Conservation (phyloP, 148 eudicot genomes). For the Linanthus parryae region DNA sequence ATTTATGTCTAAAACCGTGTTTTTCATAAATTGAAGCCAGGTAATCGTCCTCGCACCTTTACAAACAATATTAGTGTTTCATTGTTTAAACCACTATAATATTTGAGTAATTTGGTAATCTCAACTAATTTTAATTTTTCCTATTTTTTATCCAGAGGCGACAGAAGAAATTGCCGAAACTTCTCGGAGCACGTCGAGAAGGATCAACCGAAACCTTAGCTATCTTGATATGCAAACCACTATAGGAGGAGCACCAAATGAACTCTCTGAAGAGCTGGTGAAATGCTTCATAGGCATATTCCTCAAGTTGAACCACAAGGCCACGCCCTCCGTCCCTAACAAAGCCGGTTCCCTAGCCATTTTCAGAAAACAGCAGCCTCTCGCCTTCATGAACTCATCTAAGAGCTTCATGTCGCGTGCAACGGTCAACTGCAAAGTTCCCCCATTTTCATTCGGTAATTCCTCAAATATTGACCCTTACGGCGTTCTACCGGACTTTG, state of each 20-base stretch:
- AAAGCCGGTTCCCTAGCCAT: constrained; percentile 28
- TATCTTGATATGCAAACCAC: constrained; percentile 24
- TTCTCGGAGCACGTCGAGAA: constrained; percentile 26
- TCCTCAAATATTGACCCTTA: constrained; percentile 31
- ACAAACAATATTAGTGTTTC: too few species aligned
- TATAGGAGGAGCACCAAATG: constrained; percentile 46
- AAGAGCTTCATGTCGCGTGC: constrained; percentile 51
- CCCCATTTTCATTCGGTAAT: constrained; percentile 31
- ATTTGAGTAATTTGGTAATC: too few species aligned
- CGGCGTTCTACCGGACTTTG: constrained; percentile 28
- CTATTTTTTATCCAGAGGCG: too few species aligned
- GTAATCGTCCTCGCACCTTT: too few species aligned
- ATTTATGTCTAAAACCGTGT: too few species aligned
- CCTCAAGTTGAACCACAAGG: constrained; percentile 51
- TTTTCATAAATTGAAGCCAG: too few species aligned
- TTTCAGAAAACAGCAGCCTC: constrained; percentile 28
- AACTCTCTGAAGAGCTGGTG: constrained; percentile 72
- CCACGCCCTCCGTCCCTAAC: too few species aligned
- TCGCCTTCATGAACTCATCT: constrained; percentile 55
- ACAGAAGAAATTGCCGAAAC: constrained; percentile 34
- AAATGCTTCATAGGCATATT: constrained; percentile 63
- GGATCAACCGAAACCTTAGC: constrained; percentile 16
- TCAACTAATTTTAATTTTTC: too few species aligned
- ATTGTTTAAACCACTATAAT: too few species aligned
- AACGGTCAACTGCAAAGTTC: constrained; percentile 50